These are phyloP conservation scores for Coriaria nepalensis DNA, from an alignment of 306 rosid genomes.

Conservation along the genomic window DNA sequence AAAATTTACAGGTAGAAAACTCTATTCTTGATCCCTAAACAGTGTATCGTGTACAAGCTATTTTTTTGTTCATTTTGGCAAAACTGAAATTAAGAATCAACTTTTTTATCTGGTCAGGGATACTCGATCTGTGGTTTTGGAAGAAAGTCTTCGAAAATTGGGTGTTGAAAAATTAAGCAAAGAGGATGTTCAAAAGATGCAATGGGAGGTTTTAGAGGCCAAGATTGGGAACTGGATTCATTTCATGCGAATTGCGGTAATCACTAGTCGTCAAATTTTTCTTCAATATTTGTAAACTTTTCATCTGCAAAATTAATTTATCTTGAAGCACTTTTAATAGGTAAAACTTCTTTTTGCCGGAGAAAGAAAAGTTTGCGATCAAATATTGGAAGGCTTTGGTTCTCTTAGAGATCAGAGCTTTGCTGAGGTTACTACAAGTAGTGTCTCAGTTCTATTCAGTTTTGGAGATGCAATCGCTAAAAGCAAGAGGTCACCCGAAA, in stretches of 20 bases:
- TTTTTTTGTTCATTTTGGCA: no score
- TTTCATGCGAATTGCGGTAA: slow-evolving; percentile 96
- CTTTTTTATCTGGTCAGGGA: slow-evolving; percentile 39
- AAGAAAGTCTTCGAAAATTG: slow-evolving; percentile 82
- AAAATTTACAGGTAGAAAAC: slow-evolving; percentile 53
- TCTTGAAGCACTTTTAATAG: slow-evolving; percentile 30
- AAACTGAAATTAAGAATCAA: not conserved
- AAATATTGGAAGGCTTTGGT: slow-evolving; percentile 78
- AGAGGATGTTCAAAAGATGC: slow-evolving; percentile 92
- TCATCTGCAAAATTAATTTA: slow-evolving; percentile 5
- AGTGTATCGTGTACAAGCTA: not conserved
- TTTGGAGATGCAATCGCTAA: slow-evolving; percentile 94
- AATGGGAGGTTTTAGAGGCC: slow-evolving; percentile 97
- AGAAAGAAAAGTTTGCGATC: slow-evolving; percentile 83
- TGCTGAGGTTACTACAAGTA: slow-evolving; percentile 83
- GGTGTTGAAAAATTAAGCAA: slow-evolving; percentile 96
- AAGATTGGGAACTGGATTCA: slow-evolving; percentile 99
- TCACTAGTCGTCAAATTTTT: slow-evolving; percentile 13
- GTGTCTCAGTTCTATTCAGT: slow-evolving; percentile 79
- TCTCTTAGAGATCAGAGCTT: slow-evolving; percentile 80
- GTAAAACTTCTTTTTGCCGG: slow-evolving; percentile 91
- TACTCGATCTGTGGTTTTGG: slow-evolving; percentile 65
- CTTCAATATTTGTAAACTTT: not conserved
- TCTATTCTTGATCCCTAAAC: slow-evolving; percentile 2
- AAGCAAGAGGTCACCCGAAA: slow-evolving; percentile 95